Conservation (phyloP, 2,329 filamentous ascomycete genomes). For the Xylariaceae sp. region DNA sequence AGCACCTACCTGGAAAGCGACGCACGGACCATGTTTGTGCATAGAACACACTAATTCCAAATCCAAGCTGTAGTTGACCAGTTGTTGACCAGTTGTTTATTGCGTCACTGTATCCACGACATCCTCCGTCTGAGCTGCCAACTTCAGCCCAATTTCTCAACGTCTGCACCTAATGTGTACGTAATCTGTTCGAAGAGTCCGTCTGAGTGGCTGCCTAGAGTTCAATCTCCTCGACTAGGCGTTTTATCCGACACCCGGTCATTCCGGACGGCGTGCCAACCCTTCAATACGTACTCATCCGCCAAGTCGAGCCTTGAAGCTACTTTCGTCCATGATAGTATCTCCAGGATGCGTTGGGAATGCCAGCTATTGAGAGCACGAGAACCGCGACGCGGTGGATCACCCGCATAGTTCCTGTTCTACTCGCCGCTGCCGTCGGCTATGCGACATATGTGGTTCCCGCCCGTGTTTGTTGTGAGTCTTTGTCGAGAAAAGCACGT, state of each 20-base stretch:
- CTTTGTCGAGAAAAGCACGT: background rate
- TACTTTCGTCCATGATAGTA: background rate
- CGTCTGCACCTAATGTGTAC: conserved; percentile 1
- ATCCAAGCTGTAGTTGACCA: too few relatives aligned
- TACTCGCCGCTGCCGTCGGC: conserved; percentile 69
- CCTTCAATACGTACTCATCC: background rate
- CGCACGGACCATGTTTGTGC: too few relatives aligned
- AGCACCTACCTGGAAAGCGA: too few relatives aligned
- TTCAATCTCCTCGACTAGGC: too few relatives aligned
- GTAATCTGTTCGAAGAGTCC: conserved; percentile 1
- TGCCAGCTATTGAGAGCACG: conserved; percentile 44
- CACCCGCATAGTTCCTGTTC: conserved; percentile 70
- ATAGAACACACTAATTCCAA: too few relatives aligned
- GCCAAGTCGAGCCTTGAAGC: background rate
- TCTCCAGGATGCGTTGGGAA: conserved; percentile 34
- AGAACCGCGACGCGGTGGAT: conserved; percentile 60
- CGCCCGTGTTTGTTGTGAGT: conserved; percentile 70
- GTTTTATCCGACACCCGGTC: background rate
- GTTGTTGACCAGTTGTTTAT: too few relatives aligned
- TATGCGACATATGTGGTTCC: conserved; percentile 77
- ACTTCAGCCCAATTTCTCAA: conserved; percentile 23
- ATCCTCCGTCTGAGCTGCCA: conserved; percentile 9
- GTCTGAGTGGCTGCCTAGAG: too few relatives aligned
- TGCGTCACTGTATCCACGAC: too few relatives aligned
- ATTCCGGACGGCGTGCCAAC: conserved; percentile 1